Percentiles rank a stretch among this genome's conserved stretches.
phyloP scores from a whole-genome alignment of 2,329 filamentous ascomycete species.

The Xylaria sp. region DNA sequence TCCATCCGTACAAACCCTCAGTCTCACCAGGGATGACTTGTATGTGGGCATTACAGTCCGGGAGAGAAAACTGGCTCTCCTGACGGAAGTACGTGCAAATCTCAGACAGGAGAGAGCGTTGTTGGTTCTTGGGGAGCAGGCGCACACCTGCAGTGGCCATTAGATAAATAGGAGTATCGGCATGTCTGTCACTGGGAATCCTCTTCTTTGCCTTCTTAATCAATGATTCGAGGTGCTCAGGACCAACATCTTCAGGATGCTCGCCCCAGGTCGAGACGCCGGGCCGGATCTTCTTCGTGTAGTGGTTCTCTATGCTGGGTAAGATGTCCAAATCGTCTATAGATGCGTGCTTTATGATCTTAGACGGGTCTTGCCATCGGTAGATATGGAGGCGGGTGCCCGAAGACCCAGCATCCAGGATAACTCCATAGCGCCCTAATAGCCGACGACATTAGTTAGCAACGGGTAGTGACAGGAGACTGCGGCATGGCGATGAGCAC shows the following conservation, averaged over 20 bases:
- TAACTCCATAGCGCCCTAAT: conserved; percentile 82
- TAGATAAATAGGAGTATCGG: conserved; percentile 90
- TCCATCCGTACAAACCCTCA: conserved; percentile 96
- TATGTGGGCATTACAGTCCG: conserved; percentile 89
- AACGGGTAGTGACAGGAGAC: not conserved
- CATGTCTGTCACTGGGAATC: conserved; percentile 78
- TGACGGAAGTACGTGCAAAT: conserved; percentile 84
- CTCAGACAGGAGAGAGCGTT: conserved; percentile 75
- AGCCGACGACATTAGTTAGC: conserved; percentile 28
- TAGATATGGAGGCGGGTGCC: conserved; percentile 96
- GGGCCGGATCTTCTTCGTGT: conserved; percentile 93
- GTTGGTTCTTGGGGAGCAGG: conserved; percentile 78
- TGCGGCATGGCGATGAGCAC: conserved; percentile 16
- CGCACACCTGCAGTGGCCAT: conserved; percentile 97
- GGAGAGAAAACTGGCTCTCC: conserved; percentile 82
- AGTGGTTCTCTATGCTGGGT: conserved; percentile 82
- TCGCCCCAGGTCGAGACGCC: conserved; percentile 91
- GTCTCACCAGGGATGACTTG: conserved; percentile 97
- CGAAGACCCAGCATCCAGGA: conserved; percentile 97
- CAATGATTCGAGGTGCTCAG: conserved; percentile 81
- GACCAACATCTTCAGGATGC: conserved; percentile 78
- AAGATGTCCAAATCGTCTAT: conserved; percentile 71
- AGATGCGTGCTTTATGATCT: conserved; percentile 70
- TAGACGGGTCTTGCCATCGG: conserved; percentile 83
- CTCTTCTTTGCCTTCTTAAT: conserved; percentile 83